Conservation (phyloP, 2,329 filamentous ascomycete species). For the Fonsecaea monophora region DNA sequence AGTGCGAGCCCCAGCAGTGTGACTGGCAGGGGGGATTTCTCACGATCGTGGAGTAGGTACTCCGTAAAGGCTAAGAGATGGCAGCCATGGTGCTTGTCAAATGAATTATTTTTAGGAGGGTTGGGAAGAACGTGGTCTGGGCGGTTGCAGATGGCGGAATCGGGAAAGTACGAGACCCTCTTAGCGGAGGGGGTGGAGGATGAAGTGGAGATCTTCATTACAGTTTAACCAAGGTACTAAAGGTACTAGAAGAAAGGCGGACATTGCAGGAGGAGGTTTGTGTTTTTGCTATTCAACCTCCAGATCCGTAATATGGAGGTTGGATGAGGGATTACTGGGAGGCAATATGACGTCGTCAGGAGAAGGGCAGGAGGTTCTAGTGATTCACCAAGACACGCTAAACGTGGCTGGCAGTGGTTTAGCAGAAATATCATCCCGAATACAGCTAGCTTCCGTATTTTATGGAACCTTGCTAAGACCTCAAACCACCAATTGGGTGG, state of each 20-base stretch:
- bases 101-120: conserved; percentile 22
- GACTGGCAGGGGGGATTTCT: conserved; percentile 10
- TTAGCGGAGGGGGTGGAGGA: not conserved
- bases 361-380: conserved; percentile 10
- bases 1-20: conserved; percentile 16
- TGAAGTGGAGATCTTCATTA: not conserved
- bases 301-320: not conserved
- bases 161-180: not conserved
- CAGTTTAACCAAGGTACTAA: not conserved
- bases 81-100: not conserved
- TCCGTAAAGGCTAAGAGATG: conserved; percentile 6
- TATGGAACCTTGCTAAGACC: conserved; percentile 4
- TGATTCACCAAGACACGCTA: conserved; percentile 17
- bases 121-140: conserved; percentile 7
- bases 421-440: not conserved
- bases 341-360: conserved; percentile 31
- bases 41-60: conserved; percentile 17
- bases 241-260: not conserved
- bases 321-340: not conserved
- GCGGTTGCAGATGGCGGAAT: conserved; percentile 3
- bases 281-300: not conserved
- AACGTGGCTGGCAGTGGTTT: not conserved
- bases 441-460: conserved; percentile 5
- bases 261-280: conserved; percentile 26
- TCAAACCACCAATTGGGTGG: conserved; percentile 13